Base-by-base conservation (phyloP, 805 yeast species). In the Lipomyces starkeyi region DNA sequence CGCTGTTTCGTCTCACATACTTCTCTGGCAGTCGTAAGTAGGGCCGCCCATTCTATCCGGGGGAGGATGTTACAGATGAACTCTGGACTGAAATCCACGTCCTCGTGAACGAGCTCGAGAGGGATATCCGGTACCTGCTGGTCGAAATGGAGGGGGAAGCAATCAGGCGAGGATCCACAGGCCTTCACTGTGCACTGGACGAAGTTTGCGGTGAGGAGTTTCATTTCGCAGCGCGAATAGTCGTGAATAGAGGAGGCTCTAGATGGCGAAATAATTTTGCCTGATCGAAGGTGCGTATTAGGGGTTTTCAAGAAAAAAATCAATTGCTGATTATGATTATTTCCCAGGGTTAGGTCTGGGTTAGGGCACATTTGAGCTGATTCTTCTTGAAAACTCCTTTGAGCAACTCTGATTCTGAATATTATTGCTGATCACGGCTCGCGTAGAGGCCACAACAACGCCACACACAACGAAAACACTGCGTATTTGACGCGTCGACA, bases 151-250 rank as follows among this genome's bases (percentile, higher is more conserved):
- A 95, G 83, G 1, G 99, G 99, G 77, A 93, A 95, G 22, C 96
- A 87, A 5, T 87, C 86, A 14, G 86, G 85, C 5, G 94, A 85
- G 14, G 87, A 80, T 58, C 89, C 92, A 76, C 99, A 95, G 1
- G 87, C 75, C 75, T 89, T 88, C 69, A 92, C 90, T 0, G 98
- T 93, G 80, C 99, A 95, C 77, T 90, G 92, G 70, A 95, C 97
- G 79, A 95, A 95, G 79, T 95, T 95, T 13, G 98, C 91, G n/a
- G 99, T 94, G 34, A 95, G 82, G 75, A 94, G 87, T 81, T 95
- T 94, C 99, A 94, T 94, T 37, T 20, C 64, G 58, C 58, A 37
- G 17, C 17, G 40, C 13, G 20, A 17, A 27, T 8, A 49, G 52
- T 14, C 14, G 59, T 22, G 20, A 60, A 27, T 29, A 29, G 32